Evolutionary conservation across 768 basidiomycete species (phyloP).

Genomic region (Russula compacta): DNA sequence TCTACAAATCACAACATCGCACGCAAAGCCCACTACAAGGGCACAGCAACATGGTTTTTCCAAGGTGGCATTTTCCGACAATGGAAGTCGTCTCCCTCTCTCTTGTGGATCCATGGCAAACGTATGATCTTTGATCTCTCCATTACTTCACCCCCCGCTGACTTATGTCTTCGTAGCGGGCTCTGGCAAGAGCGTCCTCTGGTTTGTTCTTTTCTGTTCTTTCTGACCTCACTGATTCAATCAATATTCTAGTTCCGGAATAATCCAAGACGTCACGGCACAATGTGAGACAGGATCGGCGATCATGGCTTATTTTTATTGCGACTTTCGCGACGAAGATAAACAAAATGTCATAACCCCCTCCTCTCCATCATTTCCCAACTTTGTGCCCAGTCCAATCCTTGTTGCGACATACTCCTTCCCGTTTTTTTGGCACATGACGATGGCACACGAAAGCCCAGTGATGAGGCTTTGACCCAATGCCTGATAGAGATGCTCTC

Average conservation of each 20-base stretch:
- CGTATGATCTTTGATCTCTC: not conserved
- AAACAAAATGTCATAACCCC: not conserved
- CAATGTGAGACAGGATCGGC: not conserved
- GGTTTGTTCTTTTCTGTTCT: too few species aligned
- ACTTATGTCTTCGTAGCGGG: not conserved
- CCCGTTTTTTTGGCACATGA: not conserved
- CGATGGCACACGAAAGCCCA: not conserved
- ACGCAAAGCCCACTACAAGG: not conserved
- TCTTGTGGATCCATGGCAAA: conserved; percentile 7
- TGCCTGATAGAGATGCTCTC: not conserved
- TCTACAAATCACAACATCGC: conserved; percentile 4
- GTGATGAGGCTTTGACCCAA: not conserved
- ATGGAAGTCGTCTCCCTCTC: not conserved
- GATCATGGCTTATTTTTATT: not conserved
- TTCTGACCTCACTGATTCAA: too few species aligned
- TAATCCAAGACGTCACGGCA: not conserved
- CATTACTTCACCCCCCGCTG: not conserved
- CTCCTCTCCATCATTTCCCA: not conserved
- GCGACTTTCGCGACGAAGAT: not conserved
- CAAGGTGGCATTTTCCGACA: not conserved
- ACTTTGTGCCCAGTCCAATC: not conserved
- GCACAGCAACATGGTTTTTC: not conserved
- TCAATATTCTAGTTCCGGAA: not conserved
- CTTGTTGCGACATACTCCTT: not conserved
- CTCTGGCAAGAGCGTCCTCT: not conserved